Base-by-base conservation (phyloP, 352 stramenopile species). In the Globisporangium barbulae region DNA sequence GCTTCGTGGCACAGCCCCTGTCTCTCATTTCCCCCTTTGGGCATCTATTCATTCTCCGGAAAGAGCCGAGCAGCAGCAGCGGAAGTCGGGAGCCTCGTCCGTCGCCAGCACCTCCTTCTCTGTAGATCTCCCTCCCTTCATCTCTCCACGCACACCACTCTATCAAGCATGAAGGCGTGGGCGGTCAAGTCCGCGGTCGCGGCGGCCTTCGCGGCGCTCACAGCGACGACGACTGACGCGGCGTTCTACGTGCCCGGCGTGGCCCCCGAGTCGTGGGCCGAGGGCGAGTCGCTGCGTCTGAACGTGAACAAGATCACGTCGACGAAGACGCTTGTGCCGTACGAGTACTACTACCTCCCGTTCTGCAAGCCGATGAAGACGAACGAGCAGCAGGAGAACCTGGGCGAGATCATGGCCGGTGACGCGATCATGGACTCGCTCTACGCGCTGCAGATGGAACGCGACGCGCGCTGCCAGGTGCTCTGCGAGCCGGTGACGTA, bases 261-360 rank as follows among this genome's bases (percentile, higher is more conserved):
- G 45, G 85, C 89, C 30, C 89, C 88, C 57, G 76, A 93, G 73
- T 91, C 83, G 1, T 97, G 84, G 85, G 72, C 78, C 9, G 84
- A 88, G 3, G 81, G 85, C 57, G 90, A 98, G 49, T 71, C 78
- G 53, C 77, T 99, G 41, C 79, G 81, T 41, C 90, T 98, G 49
- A 98, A 98, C 68, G 97, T 99, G 17, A 99, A 99, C 86, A 96
- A 98, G 74, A 97, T 99, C 66, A 98, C 97, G 64, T 98, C 90
- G 41, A 97, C 93, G 48, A 98, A 99, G 75, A 99, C 97, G 53
- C 93, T 99, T 62, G 85, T 99, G 61, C 97, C 97, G 49, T 99
- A 98, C 75, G 96, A 99, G 76, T 99, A 99, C 75, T 99, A 99
- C 80, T 96, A 98, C 73, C 79, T 99, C 30, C 97, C 96, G 59